phyloP scores from a whole-genome alignment of 169 alveolate genomes.

The Eimeria necatrix region DNA sequence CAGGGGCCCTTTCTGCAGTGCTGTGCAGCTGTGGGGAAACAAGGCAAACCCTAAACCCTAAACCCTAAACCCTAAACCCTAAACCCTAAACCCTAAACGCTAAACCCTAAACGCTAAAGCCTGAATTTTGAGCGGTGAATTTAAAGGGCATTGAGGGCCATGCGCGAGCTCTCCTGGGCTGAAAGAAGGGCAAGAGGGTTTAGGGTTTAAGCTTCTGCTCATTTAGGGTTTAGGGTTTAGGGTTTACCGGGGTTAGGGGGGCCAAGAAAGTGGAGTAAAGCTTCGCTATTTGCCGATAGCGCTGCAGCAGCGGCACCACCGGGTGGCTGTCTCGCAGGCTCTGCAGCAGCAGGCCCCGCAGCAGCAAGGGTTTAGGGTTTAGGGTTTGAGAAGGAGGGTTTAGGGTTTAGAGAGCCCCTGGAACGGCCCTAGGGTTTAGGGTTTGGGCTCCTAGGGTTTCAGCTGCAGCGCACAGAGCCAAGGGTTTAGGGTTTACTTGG shows the following conservation, averaged over 20 bases:
- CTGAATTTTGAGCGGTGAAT: not conserved
- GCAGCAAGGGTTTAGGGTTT: not conserved
- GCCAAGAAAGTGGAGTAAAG: slow-evolving; percentile 70
- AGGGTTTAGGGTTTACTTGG: slow-evolving; percentile 42
- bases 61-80: slow-evolving; percentile 18
- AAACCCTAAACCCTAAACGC: slow-evolving; percentile 1
- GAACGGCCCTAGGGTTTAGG: too few relatives aligned
- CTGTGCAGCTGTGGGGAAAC: not conserved
- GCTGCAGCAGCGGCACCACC: slow-evolving; percentile 73
- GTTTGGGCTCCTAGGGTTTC: not conserved
- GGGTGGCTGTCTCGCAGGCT: slow-evolving; percentile 78
- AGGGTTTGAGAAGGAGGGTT: not conserved
- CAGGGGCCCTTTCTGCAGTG: not conserved
- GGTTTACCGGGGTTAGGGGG: slow-evolving; percentile 72
- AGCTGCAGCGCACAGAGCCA: not conserved
- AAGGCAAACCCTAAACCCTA: not conserved
- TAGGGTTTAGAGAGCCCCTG: slow-evolving; percentile 4
- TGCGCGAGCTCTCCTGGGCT: not conserved
- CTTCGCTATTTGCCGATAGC: slow-evolving; percentile 73
- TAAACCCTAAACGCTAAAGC: not conserved
- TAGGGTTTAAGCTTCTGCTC: not conserved
- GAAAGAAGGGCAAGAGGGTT: not conserved
- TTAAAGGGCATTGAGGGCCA: not conserved
- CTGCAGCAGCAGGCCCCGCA: slow-evolving; percentile 1
- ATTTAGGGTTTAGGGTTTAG: not conserved